These are phyloP conservation scores for Fusarium citri DNA, from an alignment of 2,329 filamentous ascomycete genomes.

Conservation along the genomic window DNA sequence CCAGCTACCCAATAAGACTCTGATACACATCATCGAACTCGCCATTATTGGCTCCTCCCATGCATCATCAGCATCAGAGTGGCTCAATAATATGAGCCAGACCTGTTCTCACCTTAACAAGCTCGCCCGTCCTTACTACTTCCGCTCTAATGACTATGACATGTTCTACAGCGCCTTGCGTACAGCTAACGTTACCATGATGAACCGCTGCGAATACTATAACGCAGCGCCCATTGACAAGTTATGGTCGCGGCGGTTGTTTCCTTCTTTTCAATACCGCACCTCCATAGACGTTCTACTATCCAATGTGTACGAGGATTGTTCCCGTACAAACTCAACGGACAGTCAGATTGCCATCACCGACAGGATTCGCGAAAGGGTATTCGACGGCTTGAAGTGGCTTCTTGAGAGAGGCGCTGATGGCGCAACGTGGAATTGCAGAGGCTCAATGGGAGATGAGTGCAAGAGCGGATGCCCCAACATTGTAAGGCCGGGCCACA, in stretches of 20 bases:
- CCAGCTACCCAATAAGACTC: slow-evolving; percentile 6
- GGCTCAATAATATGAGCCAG: background rate
- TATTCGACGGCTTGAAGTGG: slow-evolving; percentile 5
- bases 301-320: background rate
- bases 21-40: background rate
- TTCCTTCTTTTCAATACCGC: background rate
- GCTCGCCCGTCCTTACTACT: background rate
- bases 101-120: slow-evolving; percentile 1
- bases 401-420: slow-evolving; percentile 12
- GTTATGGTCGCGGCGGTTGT: background rate
- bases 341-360: background rate
- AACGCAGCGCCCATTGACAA: background rate
- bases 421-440: background rate
- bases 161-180: background rate
- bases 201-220: slow-evolving; percentile 4
- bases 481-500: background rate
- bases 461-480: background rate
- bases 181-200: background rate
- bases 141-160: background rate
- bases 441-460: background rate
- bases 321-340: background rate
- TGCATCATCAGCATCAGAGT: background rate
- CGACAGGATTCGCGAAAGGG: background rate
- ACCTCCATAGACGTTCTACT: slow-evolving; percentile 4
- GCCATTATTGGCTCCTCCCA: background rate